A percentile compares a stretch with the other conserved stretches of the same genome.
Evolutionary conservation across 345 rosid species (phyloP).

Genomic region (Lenwebbia sp.): DNA sequence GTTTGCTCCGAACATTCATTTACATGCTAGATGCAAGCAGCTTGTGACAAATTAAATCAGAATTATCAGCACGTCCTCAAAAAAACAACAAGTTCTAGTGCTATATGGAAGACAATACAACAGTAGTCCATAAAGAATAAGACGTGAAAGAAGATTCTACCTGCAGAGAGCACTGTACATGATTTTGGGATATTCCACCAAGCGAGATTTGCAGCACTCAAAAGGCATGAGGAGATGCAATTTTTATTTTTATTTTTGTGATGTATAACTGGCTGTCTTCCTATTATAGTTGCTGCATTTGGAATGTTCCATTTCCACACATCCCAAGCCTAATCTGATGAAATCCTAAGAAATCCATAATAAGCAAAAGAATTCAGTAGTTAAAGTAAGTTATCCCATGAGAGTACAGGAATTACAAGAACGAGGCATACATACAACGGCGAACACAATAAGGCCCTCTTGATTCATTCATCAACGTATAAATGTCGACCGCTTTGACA

Average conservation of each 20-base stretch:
- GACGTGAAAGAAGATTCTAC: neutral
- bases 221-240: neutral
- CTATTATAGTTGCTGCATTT: neutral
- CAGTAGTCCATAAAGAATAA: neutral
- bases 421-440: too few relatives aligned
- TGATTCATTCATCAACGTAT: neutral
- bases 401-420: neutral
- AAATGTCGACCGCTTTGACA: neutral
- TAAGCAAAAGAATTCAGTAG: neutral
- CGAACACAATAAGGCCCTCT: too few relatives aligned
- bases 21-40: neutral
- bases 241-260: too few relatives aligned
- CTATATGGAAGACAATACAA: neutral
- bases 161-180: neutral
- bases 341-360: neutral
- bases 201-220: neutral
- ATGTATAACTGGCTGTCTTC: neutral
- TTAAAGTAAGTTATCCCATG: neutral
- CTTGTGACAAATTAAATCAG: neutral
- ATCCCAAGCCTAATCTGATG: neutral
- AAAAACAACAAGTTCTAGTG: neutral
- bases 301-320: neutral
- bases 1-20: neutral
- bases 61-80: neutral
- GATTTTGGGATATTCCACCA: neutral